Percentiles rank a stretch among this genome's conserved stretches.
Conservation (phyloP, 2,329 filamentous ascomycete genomes). For the Fusarium sambucinum region DNA sequence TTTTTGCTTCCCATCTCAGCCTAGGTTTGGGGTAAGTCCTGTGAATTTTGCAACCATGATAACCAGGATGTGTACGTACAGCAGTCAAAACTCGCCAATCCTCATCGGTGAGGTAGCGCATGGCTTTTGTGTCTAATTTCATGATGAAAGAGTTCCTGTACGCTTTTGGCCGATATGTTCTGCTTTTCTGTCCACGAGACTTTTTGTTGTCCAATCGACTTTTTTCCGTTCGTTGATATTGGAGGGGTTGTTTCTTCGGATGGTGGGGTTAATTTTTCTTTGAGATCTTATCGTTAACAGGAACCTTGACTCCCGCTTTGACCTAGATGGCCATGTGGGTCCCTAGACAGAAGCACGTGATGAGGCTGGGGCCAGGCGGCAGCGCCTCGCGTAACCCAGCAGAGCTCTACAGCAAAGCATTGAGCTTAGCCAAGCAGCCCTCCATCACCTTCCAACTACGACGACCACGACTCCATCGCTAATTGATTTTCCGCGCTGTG, state of each 20-base stretch:
- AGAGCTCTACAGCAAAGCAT: constrained; percentile 52
- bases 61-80: constrained; percentile 65
- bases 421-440: constrained; percentile 55
- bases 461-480: constrained; percentile 41
- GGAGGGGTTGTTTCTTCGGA: constrained; percentile 43
- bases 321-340: constrained; percentile 13
- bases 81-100: constrained; percentile 96
- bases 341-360: constrained; percentile 47
- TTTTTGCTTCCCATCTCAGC: constrained; percentile 95
- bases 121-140: constrained; percentile 94
- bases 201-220: constrained; percentile 1
- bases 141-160: constrained; percentile 63
- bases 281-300: constrained; percentile 49
- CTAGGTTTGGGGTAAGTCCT: constrained; percentile 61
- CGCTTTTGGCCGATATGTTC: neutral
- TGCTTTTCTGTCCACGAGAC: constrained; percentile 1
- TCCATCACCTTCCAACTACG: constrained; percentile 55
- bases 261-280: constrained; percentile 50
- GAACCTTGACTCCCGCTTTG: constrained; percentile 7
- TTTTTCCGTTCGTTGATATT: constrained; percentile 19
- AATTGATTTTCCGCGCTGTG: constrained; percentile 29
- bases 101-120: constrained; percentile 91
- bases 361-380: constrained; percentile 55
- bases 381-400: constrained; percentile 60
- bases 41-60: constrained; percentile 49